Evolutionary conservation across 2,329 filamentous ascomycete species (phyloP).

Genomic region (Sodiomyces alkalinus): DNA sequence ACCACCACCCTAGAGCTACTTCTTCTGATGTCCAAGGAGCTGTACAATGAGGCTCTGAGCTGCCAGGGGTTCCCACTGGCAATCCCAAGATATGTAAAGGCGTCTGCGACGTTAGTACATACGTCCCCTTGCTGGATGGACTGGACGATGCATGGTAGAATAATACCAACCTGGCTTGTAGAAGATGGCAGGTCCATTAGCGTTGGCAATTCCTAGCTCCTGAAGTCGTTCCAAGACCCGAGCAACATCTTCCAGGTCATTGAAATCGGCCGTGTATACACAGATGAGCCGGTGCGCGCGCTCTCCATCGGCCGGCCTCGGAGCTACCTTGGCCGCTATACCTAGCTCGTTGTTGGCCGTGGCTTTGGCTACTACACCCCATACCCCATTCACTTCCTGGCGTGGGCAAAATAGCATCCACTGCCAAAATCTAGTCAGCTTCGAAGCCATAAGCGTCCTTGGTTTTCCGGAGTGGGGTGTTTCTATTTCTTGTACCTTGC

Average conservation of each 20-base stretch:
- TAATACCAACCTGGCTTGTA: conserved; percentile 55
- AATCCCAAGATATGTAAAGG: conserved; percentile 52
- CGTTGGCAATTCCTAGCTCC: conserved; percentile 43
- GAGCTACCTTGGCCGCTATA: conserved; percentile 56
- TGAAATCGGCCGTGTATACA: conserved; percentile 65
- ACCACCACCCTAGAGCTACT: no score
- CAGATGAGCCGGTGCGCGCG: conserved; percentile 47
- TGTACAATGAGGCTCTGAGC: conserved; percentile 43
- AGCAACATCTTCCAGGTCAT: conserved; percentile 50
- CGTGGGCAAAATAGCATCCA: conserved; percentile 59
- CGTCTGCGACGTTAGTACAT: conserved; percentile 28
- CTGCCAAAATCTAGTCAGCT: conserved; percentile 19
- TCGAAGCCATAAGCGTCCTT: conserved; percentile 2
- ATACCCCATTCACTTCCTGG: conserved; percentile 42
- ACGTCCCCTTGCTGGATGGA: no score
- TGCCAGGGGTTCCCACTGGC: conserved; percentile 44
- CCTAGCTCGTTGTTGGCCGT: conserved; percentile 58
- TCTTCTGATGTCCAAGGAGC: conserved; percentile 25
- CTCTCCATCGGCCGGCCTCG: conserved; percentile 28
- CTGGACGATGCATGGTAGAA: no score
- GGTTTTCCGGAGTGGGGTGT: no score
- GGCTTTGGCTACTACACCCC: conserved; percentile 51
- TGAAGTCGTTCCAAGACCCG: conserved; percentile 50
- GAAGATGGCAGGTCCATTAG: conserved; percentile 40
- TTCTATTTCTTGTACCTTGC: conserved; percentile 40